phyloP scores from a whole-genome alignment of 352 stramenopile species.

The Nothophytophthora sp. region DNA sequence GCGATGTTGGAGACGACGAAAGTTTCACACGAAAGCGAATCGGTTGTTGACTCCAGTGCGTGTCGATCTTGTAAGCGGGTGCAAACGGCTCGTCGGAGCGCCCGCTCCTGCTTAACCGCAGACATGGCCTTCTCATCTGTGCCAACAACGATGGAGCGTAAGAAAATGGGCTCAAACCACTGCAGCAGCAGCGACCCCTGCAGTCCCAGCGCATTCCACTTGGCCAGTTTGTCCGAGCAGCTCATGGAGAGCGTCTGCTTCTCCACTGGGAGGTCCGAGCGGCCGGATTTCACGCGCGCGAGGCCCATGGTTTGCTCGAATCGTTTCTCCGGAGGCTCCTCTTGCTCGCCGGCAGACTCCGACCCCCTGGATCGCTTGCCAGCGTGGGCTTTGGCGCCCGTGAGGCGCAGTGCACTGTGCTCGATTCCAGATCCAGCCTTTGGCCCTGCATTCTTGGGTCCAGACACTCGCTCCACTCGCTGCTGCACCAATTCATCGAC shows the following conservation, averaged over 20 bases:
- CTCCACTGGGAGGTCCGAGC: conserved; percentile 87
- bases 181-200: conserved; percentile 76
- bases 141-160: conserved; percentile 53
- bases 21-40: conserved; percentile 9
- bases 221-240: conserved; percentile 93
- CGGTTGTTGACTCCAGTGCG: conserved; percentile 6
- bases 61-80: conserved; percentile 24
- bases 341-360: neutral
- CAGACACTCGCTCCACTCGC: conserved; percentile 24
- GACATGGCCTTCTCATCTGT: conserved; percentile 41
- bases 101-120: conserved; percentile 33
- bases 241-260: conserved; percentile 92
- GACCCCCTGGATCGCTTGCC: conserved; percentile 23
- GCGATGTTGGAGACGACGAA: conserved; percentile 18
- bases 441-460: conserved; percentile 2
- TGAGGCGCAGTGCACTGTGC: conserved; percentile 57
- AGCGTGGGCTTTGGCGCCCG: conserved; percentile 59
- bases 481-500: conserved; percentile 58
- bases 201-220: conserved; percentile 84
- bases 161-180: conserved; percentile 61
- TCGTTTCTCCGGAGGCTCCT: conserved; percentile 33
- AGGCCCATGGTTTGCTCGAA: conserved; percentile 75
- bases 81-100: conserved; percentile 50
- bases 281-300: conserved; percentile 90
- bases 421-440: conserved; percentile 7